phyloP scores from a whole-genome alignment of 257 asterid genomes.

The Henckelia pumila region DNA sequence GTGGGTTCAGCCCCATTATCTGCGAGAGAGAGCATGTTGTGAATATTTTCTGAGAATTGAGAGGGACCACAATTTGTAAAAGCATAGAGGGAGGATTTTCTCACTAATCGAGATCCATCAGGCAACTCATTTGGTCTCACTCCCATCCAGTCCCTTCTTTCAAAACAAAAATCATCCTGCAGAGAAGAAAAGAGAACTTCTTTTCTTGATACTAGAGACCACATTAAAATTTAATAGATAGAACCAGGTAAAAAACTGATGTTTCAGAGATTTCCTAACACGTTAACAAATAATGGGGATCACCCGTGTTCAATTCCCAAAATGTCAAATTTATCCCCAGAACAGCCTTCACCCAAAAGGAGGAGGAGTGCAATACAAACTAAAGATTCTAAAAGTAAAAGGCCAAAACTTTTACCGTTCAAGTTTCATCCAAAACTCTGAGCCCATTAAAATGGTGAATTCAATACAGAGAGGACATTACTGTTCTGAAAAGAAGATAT shows the following conservation, averaged over 20 bases:
- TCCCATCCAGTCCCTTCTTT: slow-evolving; percentile 80
- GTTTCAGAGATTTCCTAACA: background rate
- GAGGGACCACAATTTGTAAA: slow-evolving; percentile 18
- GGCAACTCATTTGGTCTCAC: slow-evolving; percentile 63
- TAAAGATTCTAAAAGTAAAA: background rate
- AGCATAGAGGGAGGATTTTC: slow-evolving; percentile 27
- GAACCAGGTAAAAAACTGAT: background rate
- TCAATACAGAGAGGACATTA: background rate
- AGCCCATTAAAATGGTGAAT: background rate
- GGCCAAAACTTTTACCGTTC: background rate
- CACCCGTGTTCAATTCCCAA: background rate
- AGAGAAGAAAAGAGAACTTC: slow-evolving; percentile 20
- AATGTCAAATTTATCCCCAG: background rate
- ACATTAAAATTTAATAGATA: slow-evolving; percentile 1
- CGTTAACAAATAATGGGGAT: background rate
- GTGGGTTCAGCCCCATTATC: slow-evolving; percentile 98
- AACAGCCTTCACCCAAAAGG: background rate
- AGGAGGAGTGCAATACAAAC: background rate
- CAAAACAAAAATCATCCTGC: slow-evolving; percentile 80
- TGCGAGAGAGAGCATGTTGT: slow-evolving; percentile 34
- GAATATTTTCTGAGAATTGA: slow-evolving; percentile 14
- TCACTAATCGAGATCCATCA: slow-evolving; percentile 70
- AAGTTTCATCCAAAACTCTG: background rate
- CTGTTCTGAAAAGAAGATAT: background rate
- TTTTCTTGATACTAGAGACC: background rate